Evolutionary conservation across 2,329 filamentous ascomycete genomes (phyloP), one percentile per base, ranked within the genome.

Genomic region (Ilyonectria mors-panacis): DNA sequence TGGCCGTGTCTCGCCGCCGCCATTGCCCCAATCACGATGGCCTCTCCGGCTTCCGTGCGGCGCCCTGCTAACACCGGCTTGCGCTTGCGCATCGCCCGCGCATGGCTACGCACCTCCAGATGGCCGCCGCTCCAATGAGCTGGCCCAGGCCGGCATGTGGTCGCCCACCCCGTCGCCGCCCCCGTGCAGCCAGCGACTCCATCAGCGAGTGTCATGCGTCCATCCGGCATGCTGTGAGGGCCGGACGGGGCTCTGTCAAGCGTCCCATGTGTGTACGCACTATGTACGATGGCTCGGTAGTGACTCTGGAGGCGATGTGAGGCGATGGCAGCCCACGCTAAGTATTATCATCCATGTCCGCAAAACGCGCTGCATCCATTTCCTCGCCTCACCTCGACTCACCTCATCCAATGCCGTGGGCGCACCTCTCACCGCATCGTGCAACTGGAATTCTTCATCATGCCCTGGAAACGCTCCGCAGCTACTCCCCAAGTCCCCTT

Each of bases 191-290:
- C 64, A 62, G 63, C 64, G 58, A 63, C 68, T 64, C 53, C 67
- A 56, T 45, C 47, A 62, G 30, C 45, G 59, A 42, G 68, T 75
- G 70, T 70, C 70, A 74, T 74, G 71, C 61, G 63, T 73, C 68
- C 56, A 63, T 68, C 59, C 55, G 59, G 63, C 65, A 63, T 68
- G 56, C 56, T 50, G 42, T 37, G 33, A 45, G 30, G 53, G 30
- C 51, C n/a, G 35, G 30, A 50, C 42, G 56, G 56, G 28, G 56
- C 30, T 47, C 44, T n/a, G 10, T 28, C 30, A 30, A 51, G 26
- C 48, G 26, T 51, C n/a, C 48, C 48, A 42, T 42, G 39, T n/a
- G 60, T 53, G 62, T 37, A 65, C 28, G 57, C 35, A 26, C 62
- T 54, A 48, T 63, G 50, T 21, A n/a, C 59, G 19, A 56, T 50